These are phyloP conservation scores for Tetrapisispora nanseiensis DNA, from an alignment of 805 yeast species.

Conservation along the genomic window DNA sequence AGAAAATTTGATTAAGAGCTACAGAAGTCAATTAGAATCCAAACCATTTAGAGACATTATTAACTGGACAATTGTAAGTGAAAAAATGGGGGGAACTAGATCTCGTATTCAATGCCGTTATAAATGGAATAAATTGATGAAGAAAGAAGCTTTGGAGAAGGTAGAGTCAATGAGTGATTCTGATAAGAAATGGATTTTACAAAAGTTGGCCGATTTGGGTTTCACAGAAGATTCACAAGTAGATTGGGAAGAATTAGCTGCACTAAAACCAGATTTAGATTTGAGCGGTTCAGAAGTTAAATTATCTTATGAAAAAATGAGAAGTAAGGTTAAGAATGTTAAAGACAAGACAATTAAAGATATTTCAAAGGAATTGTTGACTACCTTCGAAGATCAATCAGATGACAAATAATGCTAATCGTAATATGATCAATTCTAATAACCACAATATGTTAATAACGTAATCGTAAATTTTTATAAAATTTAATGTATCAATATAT, in stretches of 20 bases:
- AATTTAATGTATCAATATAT: conserved; percentile 1
- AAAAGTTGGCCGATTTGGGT: conserved; percentile 37
- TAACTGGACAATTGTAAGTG: conserved; percentile 90
- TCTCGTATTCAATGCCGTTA: conserved; percentile 92
- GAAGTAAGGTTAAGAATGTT: conserved; percentile 40
- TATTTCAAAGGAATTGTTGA: conserved; percentile 25
- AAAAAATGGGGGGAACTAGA: conserved; percentile 78
- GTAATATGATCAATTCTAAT: neutral
- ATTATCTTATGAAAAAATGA: conserved; percentile 52
- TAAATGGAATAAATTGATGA: conserved; percentile 80
- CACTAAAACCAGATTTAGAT: conserved; percentile 32
- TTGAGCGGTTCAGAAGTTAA: conserved; percentile 59
- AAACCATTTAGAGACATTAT: conserved; percentile 36
- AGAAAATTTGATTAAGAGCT: conserved; percentile 8
- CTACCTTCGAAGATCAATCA: neutral
- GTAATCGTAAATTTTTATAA: neutral
- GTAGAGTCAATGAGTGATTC: conserved; percentile 35
- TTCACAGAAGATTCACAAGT: conserved; percentile 34
- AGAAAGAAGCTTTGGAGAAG: conserved; percentile 42
- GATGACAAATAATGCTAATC: neutral
- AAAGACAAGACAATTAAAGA: conserved; percentile 33
- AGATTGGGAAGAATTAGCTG: conserved; percentile 48
- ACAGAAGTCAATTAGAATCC: conserved; percentile 9
- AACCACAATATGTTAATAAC: neutral
- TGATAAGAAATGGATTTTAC: conserved; percentile 44